Evolutionary conservation across 805 yeast species (phyloP).

Genomic region (Candida tammaniensis): DNA sequence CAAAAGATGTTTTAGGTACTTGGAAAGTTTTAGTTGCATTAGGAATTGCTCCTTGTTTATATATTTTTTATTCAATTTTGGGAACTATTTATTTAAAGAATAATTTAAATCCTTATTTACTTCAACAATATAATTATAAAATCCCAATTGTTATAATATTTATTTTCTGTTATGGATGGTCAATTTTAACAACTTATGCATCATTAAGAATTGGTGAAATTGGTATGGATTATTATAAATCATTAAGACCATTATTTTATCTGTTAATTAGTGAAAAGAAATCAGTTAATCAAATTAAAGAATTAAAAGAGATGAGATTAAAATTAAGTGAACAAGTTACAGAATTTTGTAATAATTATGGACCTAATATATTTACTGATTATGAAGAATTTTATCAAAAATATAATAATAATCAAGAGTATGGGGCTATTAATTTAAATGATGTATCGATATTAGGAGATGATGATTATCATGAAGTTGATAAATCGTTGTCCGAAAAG

Average conservation of each 20-base stretch:
- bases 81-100: conserved; percentile 18
- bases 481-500: not conserved
- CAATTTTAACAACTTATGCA: conserved; percentile 39
- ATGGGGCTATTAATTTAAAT: conserved; percentile 4
- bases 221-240: conserved; percentile 41
- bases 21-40: conserved; percentile 45
- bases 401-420: conserved; percentile 15
- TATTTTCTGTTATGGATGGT: conserved; percentile 30
- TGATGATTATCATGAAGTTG: conserved; percentile 3
- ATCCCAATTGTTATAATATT: conserved; percentile 21
- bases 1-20: conserved; percentile 40
- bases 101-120: not conserved
- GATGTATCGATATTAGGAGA: conserved; percentile 8
- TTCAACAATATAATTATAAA: not conserved
- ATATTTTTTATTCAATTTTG: conserved; percentile 36
- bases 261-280: conserved; percentile 28
- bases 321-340: conserved; percentile 27
- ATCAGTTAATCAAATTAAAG: conserved; percentile 29
- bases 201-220: conserved; percentile 41
- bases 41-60: conserved; percentile 38
- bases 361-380: conserved; percentile 39
- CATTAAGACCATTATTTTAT: conserved; percentile 35
- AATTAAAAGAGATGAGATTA: conserved; percentile 26
- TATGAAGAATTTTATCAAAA: conserved; percentile 29
- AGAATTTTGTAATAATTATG: conserved; percentile 34